Percentiles rank a stretch among this genome's conserved stretches.
These are phyloP conservation scores for Umbelopsis vinacea DNA, from an alignment of 192 early-diverging fungal species.

Conservation along the genomic window DNA sequence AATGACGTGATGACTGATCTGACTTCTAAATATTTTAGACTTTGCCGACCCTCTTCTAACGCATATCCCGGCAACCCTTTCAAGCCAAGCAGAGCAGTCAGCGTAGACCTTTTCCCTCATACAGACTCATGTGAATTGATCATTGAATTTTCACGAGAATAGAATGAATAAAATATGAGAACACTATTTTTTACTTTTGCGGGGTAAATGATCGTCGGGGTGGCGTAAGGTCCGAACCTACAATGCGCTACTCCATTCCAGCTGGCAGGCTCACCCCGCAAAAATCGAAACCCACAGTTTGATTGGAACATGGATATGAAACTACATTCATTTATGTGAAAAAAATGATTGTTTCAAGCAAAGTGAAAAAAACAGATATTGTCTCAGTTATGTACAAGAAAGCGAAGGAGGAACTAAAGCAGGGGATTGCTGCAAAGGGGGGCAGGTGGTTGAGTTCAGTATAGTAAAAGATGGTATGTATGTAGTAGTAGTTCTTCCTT, in stretches of 20 bases:
- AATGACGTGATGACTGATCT: too few relatives aligned
- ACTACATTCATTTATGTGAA: too few relatives aligned
- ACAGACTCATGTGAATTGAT: constrained; percentile 70
- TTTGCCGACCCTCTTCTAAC: constrained; percentile 72
- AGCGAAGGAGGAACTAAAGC: not conserved
- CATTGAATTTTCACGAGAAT: constrained; percentile 61
- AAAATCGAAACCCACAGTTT: not conserved
- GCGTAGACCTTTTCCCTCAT: constrained; percentile 82
- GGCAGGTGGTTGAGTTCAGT: not conserved
- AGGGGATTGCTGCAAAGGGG: not conserved
- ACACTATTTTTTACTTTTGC: not conserved
- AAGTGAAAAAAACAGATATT: too few relatives aligned
- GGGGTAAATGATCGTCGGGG: too few relatives aligned
- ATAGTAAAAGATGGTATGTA: not conserved
- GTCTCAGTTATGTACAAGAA: not conserved
- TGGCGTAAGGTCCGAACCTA: too few relatives aligned
- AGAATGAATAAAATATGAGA: constrained; percentile 3
- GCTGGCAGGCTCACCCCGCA: too few relatives aligned
- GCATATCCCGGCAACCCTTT: constrained; percentile 64
- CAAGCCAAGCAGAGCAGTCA: constrained; percentile 55
- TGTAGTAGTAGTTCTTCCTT: not conserved
- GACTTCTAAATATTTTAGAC: constrained; percentile 38
- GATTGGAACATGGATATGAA: not conserved
- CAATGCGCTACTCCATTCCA: too few relatives aligned
- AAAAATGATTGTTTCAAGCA: too few relatives aligned